Evolutionary conservation across 129 eudicot genomes (phyloP).

Genomic region (Centrapalus pauciflorus): DNA sequence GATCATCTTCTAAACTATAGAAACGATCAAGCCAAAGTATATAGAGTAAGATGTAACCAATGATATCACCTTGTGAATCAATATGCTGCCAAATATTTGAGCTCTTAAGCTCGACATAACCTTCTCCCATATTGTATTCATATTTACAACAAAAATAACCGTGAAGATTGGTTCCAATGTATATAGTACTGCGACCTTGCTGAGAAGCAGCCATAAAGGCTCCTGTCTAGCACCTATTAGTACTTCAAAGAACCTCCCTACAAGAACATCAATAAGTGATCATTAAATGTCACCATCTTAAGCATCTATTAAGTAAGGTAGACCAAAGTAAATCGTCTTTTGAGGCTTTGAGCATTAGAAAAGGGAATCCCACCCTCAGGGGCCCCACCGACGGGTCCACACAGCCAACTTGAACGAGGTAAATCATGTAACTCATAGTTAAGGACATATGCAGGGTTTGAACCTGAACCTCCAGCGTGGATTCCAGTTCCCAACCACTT

Average conservation of each 20-base stretch:
- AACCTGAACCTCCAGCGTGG: too few species aligned
- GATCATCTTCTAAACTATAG: neutral
- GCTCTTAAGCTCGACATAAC: constrained; percentile 97
- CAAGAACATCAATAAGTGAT: constrained; percentile 18
- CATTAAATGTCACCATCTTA: neutral
- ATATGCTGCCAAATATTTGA: constrained; percentile 71
- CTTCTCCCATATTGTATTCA: constrained; percentile 94
- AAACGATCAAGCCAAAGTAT: neutral
- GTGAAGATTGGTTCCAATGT: constrained; percentile 88
- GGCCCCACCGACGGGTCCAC: too few species aligned
- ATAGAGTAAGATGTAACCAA: neutral
- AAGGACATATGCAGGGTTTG: too few species aligned
- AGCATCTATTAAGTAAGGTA: neutral
- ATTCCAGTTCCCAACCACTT: too few species aligned
- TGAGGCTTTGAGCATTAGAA: too few species aligned
- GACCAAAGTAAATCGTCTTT: neutral
- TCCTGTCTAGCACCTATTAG: constrained; percentile 71
- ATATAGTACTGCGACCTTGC: constrained; percentile 62
- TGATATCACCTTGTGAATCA: constrained; percentile 76
- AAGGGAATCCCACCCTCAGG: too few species aligned
- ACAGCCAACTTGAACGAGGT: too few species aligned
- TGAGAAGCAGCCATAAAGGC: constrained; percentile 72
- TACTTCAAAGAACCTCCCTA: constrained; percentile 93
- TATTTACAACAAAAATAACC: constrained; percentile 67
- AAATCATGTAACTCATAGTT: too few species aligned